These are phyloP conservation scores for Centella asiatica DNA, from an alignment of 129 eudicot genomes.

Conservation along the genomic window DNA sequence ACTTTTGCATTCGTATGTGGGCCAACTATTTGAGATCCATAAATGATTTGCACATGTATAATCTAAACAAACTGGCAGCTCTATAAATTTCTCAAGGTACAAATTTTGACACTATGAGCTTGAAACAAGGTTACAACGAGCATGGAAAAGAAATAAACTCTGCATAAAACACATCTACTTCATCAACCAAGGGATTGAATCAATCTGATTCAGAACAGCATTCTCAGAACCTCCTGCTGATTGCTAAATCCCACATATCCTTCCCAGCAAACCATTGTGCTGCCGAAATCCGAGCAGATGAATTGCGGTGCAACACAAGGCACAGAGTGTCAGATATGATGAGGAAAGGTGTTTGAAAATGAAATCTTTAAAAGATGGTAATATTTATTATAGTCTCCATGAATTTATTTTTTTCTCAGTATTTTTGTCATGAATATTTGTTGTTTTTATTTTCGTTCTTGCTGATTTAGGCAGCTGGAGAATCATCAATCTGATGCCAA, in stretches of 20 bases:
- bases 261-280: not conserved
- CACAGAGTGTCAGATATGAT: no score
- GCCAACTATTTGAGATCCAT: not conserved
- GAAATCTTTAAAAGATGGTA: no score
- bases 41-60: no score
- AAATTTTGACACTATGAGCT: not conserved
- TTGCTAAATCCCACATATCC: not conserved
- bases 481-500: slow-evolving; percentile 41
- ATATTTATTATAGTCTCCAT: no score
- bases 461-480: slow-evolving; percentile 8
- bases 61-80: no score
- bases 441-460: no score
- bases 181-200: not conserved
- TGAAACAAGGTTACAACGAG: not conserved
- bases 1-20: no score
- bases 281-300: not conserved
- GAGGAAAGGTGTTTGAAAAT: no score
- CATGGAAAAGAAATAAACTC: no score
- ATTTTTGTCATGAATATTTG: no score
- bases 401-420: no score
- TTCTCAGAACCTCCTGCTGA: not conserved
- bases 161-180: not conserved
- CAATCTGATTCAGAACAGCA: not conserved
- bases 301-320: not conserved
- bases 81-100: no score